Conservation (phyloP, 1,284 basidiomycete species). For the Irpex lacteus region DNA sequence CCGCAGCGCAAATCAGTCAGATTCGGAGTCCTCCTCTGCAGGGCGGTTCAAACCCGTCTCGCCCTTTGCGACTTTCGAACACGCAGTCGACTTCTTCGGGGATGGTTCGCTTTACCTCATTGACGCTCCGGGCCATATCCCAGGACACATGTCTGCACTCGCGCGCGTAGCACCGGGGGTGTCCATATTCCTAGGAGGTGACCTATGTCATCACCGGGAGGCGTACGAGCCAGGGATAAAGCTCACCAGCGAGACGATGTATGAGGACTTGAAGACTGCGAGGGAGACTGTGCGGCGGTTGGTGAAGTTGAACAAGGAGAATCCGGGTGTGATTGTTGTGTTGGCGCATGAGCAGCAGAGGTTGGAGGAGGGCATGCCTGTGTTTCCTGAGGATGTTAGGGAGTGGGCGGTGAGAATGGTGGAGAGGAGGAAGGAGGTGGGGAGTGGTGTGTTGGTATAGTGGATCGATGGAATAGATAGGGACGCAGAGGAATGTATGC, state of each 20-base stretch:
- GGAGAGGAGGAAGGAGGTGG: background rate
- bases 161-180: conserved; percentile 30
- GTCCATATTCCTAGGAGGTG: conserved; percentile 6
- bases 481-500: no score
- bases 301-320: background rate
- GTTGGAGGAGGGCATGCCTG: background rate
- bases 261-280: background rate
- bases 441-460: background rate
- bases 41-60: background rate
- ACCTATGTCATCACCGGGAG: conserved; percentile 1
- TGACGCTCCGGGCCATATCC: conserved; percentile 52
- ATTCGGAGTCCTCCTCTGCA: background rate
- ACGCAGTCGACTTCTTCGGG: conserved; percentile 49
- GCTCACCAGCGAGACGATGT: background rate
- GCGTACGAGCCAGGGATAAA: background rate
- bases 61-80: conserved; percentile 47
- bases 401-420: background rate
- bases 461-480: background rate
- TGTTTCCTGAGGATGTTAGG: conserved; percentile 1
- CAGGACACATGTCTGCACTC: conserved; percentile 52
- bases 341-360: conserved; percentile 2
- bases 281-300: background rate
- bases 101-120: conserved; percentile 59
- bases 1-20: background rate
- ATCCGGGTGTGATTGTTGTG: background rate